Percentiles rank a stretch among this genome's conserved stretches.
Evolutionary conservation across 2,329 filamentous ascomycete genomes (phyloP).

Genomic region (Fusarium sacchari): DNA sequence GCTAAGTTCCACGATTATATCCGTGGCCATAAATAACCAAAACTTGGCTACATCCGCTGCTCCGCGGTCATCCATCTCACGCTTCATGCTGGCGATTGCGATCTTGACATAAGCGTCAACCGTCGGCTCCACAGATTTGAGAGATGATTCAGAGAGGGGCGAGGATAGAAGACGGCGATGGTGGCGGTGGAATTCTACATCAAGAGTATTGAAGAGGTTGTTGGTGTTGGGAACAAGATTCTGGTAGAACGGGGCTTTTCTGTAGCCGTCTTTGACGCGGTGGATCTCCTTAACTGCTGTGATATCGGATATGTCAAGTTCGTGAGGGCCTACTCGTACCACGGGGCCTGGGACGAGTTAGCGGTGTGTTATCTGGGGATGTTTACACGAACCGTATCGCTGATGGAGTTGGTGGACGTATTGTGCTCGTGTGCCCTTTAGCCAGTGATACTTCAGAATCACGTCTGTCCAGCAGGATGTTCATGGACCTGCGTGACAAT

Average conservation of each 20-base stretch:
- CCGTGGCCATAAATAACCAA: not conserved
- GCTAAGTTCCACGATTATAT: not conserved
- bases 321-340: not conserved
- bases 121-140: not conserved
- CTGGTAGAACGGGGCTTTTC: not conserved
- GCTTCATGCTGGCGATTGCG: not conserved
- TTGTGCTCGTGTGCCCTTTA: not conserved
- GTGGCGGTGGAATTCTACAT: not conserved
- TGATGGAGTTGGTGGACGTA: not conserved
- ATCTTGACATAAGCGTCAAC: not conserved
- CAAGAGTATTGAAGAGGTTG: not conserved
- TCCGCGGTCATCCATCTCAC: not conserved
- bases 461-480: not conserved
- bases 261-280: not conserved
- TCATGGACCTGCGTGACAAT: not conserved
- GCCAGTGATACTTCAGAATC: not conserved
- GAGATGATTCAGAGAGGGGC: not conserved
- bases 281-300: not conserved
- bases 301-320: not conserved
- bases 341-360: not conserved
- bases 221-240: not conserved
- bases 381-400: not conserved
- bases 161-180: not conserved
- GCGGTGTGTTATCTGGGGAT: fast-evolving
- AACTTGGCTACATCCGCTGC: not conserved